These are phyloP conservation scores for Colletotrichum lindemuthianum DNA, from an alignment of 2,329 filamentous ascomycete genomes.

Conservation along the genomic window DNA sequence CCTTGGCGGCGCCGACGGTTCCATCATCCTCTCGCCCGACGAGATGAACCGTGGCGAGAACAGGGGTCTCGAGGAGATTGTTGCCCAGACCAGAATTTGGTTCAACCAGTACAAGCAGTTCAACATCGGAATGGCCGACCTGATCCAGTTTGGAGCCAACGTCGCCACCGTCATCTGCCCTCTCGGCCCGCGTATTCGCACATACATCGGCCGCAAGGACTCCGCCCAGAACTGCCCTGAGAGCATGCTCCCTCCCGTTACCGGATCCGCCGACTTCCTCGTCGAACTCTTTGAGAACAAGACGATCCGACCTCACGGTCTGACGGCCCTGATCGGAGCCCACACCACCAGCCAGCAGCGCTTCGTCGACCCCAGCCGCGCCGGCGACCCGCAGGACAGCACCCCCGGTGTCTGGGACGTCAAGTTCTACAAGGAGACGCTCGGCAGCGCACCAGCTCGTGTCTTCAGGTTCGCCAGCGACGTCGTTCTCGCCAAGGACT, in stretches of 20 bases:
- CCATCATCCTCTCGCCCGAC: conserved; percentile 50
- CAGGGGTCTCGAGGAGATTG: conserved; percentile 57
- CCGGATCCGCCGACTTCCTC: conserved; percentile 54
- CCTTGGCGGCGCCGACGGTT: conserved; percentile 57
- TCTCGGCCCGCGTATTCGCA: conserved; percentile 58
- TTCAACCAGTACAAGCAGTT: conserved; percentile 50
- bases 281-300: conserved; percentile 62
- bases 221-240: conserved; percentile 49
- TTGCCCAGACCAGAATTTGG: conserved; percentile 49
- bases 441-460: conserved; percentile 45
- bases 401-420: conserved; percentile 64
- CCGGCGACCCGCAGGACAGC: conserved; percentile 59
- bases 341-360: conserved; percentile 62
- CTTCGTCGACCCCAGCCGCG: conserved; percentile 51
- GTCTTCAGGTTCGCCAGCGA: conserved; percentile 56
- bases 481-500: conserved; percentile 49
- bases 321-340: conserved; percentile 64
- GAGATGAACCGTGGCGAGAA: conserved; percentile 54
- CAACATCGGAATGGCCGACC: conserved; percentile 60
- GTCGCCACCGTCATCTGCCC: conserved; percentile 59
- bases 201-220: conserved; percentile 62
- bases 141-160: conserved; percentile 62
- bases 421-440: conserved; percentile 57
- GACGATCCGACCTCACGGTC: conserved; percentile 60
- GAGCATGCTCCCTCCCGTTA: conserved; percentile 54